phyloP scores from a whole-genome alignment of 345 rosid genomes.

The Aegle marmelos region DNA sequence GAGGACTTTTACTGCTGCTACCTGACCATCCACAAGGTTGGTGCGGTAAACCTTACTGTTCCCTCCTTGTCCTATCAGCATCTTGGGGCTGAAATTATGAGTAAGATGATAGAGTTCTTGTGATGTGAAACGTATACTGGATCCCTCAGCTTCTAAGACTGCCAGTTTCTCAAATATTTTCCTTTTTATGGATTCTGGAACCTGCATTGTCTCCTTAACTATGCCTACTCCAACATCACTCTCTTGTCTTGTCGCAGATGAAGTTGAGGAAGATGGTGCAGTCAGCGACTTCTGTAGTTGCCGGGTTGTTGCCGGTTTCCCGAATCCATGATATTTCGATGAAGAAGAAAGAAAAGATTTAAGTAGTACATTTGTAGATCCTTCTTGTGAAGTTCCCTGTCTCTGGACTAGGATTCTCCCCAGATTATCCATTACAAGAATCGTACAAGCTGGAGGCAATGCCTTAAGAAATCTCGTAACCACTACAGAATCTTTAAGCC shows the following conservation, averaged over 20 bases:
- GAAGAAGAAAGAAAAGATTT: slow-evolving; percentile 9
- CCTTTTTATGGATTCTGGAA: slow-evolving; percentile 3
- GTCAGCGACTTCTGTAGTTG: slow-evolving; percentile 23
- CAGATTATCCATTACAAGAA: slow-evolving; percentile 27
- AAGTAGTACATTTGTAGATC: slow-evolving; percentile 20
- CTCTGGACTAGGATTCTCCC: slow-evolving; percentile 26
- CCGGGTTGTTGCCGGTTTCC: slow-evolving; percentile 4
- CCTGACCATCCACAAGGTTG: slow-evolving; percentile 22
- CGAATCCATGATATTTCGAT: neutral
- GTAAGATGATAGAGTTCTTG: slow-evolving; percentile 28
- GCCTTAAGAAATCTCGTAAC: slow-evolving; percentile 19
- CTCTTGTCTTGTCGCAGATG: neutral
- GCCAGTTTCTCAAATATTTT: slow-evolving; percentile 14
- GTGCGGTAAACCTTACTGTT: slow-evolving; percentile 28
- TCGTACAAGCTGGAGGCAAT: slow-evolving; percentile 39
- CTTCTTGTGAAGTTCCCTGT: slow-evolving; percentile 44
- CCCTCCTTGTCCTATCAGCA: slow-evolving; percentile 38
- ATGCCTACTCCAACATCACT: neutral
- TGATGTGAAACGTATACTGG: slow-evolving; percentile 19
- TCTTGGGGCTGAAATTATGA: slow-evolving; percentile 21
- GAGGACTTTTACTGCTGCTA: slow-evolving; percentile 40
- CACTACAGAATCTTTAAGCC: slow-evolving; percentile 27
- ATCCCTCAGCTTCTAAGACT: slow-evolving; percentile 3
- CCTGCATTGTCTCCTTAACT: slow-evolving; percentile 4
- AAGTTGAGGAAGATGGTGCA: slow-evolving; percentile 18